phyloP scores from a whole-genome alignment of 1,139 yeast species.

The Diutina neorugosa region DNA sequence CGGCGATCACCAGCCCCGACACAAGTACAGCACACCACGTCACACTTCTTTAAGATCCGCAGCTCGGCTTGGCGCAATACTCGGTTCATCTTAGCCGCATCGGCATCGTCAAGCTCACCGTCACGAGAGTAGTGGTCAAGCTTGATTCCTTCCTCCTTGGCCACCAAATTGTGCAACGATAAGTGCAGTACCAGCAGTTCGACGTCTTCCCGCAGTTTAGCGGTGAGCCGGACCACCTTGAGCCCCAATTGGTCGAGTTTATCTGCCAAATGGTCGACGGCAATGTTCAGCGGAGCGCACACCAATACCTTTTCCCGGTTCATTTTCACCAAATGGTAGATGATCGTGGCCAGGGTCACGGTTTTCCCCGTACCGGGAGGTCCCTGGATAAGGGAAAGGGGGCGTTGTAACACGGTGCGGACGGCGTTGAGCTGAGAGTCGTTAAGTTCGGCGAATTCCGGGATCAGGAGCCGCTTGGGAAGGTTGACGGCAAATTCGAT shows the following conservation, averaged over 20 bases:
- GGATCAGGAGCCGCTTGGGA: slow-evolving; percentile 54
- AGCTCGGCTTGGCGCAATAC: slow-evolving; percentile 30
- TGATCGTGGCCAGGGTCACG: slow-evolving; percentile 82
- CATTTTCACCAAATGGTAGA: slow-evolving; percentile 58
- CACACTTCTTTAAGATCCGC: slow-evolving; percentile 43
- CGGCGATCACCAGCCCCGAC: slow-evolving; percentile 81
- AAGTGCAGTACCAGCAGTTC: slow-evolving; percentile 46
- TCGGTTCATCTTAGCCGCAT: neutral
- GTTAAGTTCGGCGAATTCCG: slow-evolving; percentile 60
- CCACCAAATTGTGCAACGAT: slow-evolving; percentile 40
- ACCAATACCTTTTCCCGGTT: slow-evolving; percentile 45
- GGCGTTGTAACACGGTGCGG: slow-evolving; percentile 54
- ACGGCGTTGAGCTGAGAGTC: slow-evolving; percentile 75
- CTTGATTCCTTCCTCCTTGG: slow-evolving; percentile 49
- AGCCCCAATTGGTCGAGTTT: slow-evolving; percentile 58
- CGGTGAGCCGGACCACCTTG: slow-evolving; percentile 65
- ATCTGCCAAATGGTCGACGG: slow-evolving; percentile 82
- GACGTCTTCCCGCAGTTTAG: slow-evolving; percentile 73
- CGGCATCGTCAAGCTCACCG: neutral
- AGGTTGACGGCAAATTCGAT: slow-evolving; percentile 47
- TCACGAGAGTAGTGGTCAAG: slow-evolving; percentile 6
- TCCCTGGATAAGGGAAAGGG: slow-evolving; percentile 83
- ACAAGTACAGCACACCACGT: slow-evolving; percentile 85
- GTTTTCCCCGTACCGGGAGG: slow-evolving; percentile 99
- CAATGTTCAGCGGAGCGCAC: slow-evolving; percentile 93